phyloP scores from a whole-genome alignment of 2,329 filamentous ascomycete genomes.

The Aureobasidium melanogenum region DNA sequence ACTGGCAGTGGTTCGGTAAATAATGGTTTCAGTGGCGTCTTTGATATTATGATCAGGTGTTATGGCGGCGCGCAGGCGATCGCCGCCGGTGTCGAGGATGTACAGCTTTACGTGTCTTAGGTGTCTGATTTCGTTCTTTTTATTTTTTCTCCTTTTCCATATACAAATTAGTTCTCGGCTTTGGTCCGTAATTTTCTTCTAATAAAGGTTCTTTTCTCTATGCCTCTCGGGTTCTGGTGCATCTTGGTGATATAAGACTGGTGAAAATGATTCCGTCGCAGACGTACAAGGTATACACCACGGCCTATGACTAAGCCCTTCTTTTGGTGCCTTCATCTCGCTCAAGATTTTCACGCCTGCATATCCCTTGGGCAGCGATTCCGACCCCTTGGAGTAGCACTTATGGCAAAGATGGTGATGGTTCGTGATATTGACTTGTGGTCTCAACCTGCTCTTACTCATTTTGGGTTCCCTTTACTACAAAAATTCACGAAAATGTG shows the following conservation, averaged over 20 bases:
- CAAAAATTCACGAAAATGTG: too few relatives aligned
- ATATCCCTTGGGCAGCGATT: background rate
- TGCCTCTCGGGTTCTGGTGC: too few relatives aligned
- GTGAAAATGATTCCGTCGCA: too few relatives aligned
- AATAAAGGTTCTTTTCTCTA: too few relatives aligned
- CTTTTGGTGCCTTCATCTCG: background rate
- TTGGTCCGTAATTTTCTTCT: background rate
- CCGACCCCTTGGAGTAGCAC: background rate
- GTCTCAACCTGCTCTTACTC: background rate
- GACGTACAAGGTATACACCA: too few relatives aligned
- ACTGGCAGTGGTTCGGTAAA: background rate
- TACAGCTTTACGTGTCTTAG: constrained; percentile 5
- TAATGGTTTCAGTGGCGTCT: background rate
- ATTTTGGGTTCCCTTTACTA: background rate
- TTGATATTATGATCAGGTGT: constrained; percentile 7
- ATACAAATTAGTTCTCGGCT: background rate
- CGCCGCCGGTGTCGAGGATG: constrained; percentile 6
- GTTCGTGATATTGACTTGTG: too few relatives aligned
- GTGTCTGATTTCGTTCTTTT: background rate
- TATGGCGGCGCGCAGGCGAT: background rate
- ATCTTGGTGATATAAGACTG: background rate
- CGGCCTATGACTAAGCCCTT: background rate
- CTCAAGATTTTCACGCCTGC: background rate
- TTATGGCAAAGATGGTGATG: background rate
- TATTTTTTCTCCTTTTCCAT: background rate